A percentile compares a stretch with the other conserved stretches of the same genome.
phyloP scores from a whole-genome alignment of 73 alveolate species.

The Symbiodinium natans region DNA sequence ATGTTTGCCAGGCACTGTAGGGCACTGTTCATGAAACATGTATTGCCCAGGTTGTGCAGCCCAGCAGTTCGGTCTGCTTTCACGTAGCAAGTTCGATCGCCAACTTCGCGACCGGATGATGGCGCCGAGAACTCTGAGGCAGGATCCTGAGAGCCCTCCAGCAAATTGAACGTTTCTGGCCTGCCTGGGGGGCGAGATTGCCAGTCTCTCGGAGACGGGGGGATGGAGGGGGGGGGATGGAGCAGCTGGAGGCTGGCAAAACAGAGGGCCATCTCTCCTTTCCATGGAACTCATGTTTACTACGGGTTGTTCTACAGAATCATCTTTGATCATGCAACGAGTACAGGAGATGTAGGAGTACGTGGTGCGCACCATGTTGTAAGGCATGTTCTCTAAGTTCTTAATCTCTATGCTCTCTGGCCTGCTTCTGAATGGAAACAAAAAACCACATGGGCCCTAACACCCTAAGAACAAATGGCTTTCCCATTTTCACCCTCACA shows the following conservation, averaged over 20 bases:
- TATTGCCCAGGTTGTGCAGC: conserved; percentile 49
- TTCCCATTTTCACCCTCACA: no score
- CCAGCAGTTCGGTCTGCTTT: neutral
- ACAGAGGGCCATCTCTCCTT: neutral
- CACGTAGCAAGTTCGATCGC: neutral
- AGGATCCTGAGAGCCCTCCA: neutral
- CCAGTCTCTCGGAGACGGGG: no score
- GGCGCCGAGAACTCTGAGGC: no score
- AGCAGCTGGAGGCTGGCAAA: neutral
- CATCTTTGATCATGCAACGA: no score
- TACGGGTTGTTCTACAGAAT: neutral
- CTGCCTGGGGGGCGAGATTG: no score
- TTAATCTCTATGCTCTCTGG: no score
- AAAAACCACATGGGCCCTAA: no score
- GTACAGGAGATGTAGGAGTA: no score
- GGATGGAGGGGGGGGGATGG: neutral
- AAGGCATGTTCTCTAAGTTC: no score
- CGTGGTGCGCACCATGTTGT: no score
- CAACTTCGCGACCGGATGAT: neutral
- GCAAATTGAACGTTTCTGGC: neutral
- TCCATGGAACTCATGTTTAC: neutral
- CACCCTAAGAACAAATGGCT: no score
- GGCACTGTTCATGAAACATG: conserved; percentile 53
- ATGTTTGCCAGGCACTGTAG: conserved; percentile 43
- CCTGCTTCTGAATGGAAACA: no score